phyloP scores from a whole-genome alignment of 73 alveolate genomes.

The Breviolum minutum region DNA sequence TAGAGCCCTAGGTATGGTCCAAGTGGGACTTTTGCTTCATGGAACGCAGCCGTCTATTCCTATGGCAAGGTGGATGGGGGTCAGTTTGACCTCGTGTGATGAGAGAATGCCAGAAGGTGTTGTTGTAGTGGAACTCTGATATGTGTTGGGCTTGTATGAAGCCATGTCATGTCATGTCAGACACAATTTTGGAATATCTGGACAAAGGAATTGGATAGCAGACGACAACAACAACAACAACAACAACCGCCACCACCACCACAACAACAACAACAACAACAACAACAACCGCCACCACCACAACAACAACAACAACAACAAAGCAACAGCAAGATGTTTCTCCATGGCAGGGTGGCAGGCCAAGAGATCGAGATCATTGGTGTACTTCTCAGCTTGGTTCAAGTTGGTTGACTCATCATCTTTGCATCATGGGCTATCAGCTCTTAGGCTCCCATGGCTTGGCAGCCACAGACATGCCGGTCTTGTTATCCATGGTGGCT shows the following conservation, averaged over 20 bases:
- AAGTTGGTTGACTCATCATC: too few species aligned
- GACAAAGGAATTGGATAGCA: too few species aligned
- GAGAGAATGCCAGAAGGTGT: background rate
- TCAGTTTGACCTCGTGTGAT: background rate
- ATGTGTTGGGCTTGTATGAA: too few species aligned
- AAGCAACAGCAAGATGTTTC: background rate
- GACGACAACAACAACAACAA: background rate
- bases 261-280: background rate
- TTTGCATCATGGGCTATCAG: background rate
- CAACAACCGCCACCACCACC: too few species aligned
- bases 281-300: background rate
- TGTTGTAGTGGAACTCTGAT: background rate
- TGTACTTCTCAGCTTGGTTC: background rate
- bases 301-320: background rate
- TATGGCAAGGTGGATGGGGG: slow-evolving; percentile 16
- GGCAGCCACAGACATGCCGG: slow-evolving; percentile 82
- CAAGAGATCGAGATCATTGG: slow-evolving; percentile 92
- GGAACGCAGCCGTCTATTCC: slow-evolving; percentile 82
- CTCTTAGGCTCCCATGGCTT: slow-evolving; percentile 73
- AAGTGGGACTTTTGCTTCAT: slow-evolving; percentile 52
- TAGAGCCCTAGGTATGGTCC: slow-evolving; percentile 62
- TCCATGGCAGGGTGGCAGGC: slow-evolving; percentile 56
- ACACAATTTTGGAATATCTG: too few species aligned
- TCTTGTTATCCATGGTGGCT: slow-evolving; percentile 77
- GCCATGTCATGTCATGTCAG: too few species aligned